Evolutionary conservation across 2,329 filamentous ascomycete species (phyloP).

Genomic region (Nemania abortiva): DNA sequence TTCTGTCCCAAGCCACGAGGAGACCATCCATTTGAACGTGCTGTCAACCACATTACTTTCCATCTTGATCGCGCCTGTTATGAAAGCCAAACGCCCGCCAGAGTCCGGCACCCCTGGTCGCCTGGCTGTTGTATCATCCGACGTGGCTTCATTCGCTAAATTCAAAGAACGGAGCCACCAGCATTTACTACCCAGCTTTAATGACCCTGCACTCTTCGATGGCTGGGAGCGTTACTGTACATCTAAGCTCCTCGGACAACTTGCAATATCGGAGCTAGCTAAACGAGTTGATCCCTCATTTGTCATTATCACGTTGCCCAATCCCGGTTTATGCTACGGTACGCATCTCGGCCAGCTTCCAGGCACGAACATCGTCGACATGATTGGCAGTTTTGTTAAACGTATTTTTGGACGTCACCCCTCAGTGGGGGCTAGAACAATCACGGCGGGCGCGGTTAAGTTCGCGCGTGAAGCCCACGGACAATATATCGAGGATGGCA

Average conservation of each 20-base stretch:
- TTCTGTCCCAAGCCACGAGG: slow-evolving; percentile 51
- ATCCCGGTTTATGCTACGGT: slow-evolving; percentile 28
- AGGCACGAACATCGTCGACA: slow-evolving; percentile 10
- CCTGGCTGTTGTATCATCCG: slow-evolving; percentile 44
- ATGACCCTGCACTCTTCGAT: slow-evolving; percentile 14
- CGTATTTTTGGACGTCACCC: slow-evolving; percentile 22
- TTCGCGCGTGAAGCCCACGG: slow-evolving; percentile 26
- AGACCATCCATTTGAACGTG: slow-evolving; percentile 63
- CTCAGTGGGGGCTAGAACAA: slow-evolving; percentile 21
- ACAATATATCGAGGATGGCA: slow-evolving; percentile 29
- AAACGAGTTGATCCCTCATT: slow-evolving; percentile 40
- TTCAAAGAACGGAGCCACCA: slow-evolving; percentile 29
- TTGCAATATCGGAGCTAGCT: slow-evolving; percentile 46
- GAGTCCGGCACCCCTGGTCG: slow-evolving; percentile 31
- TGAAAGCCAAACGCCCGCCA: slow-evolving; percentile 49
- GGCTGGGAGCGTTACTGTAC: slow-evolving; percentile 35
- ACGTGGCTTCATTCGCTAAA: slow-evolving; percentile 38
- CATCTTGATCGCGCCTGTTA: slow-evolving; percentile 59
- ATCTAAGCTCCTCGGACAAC: slow-evolving; percentile 33
- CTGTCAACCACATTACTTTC: slow-evolving; percentile 62
- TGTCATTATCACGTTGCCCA: slow-evolving; percentile 24
- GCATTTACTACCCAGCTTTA: slow-evolving; percentile 20
- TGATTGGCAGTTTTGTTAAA: slow-evolving; percentile 14
- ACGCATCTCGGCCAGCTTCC: slow-evolving; percentile 18
- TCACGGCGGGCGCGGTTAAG: slow-evolving; percentile 23